Base-by-base conservation (phyloP, 2,329 filamentous ascomycete genomes). In the Penicillium aurantiogriseum region DNA sequence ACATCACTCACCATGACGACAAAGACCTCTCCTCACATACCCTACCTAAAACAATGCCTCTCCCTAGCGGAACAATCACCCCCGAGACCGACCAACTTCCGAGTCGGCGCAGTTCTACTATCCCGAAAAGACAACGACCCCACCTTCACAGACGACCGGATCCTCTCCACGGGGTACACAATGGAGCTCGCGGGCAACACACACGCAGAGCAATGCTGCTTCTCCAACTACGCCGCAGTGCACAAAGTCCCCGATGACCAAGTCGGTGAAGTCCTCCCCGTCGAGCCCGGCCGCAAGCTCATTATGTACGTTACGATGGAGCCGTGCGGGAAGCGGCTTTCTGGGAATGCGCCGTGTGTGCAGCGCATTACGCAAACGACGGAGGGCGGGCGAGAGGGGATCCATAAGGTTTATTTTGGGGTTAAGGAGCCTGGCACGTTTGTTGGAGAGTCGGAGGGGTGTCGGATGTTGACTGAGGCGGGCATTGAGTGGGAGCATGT, bases 121-220 rank as follows among this genome's bases (percentile, higher is more conserved):
- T 72, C 69, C 53, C 69, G 71, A 48, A 65, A 67, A 59, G 64
- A 71, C 38, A 54, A 62, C 49, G 66, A 73, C 46, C 48, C 63
- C 45, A 60, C 56, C 44, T 64, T 59, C 10, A 45, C 59, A 23
- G 65, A 73, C 27, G 74, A 86, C 65, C 71, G 76, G 27, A 79
- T 95, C 57, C 80, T 95, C 29, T 85, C 89, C 0, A 90, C 90
- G 2, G 93, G 94, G 54, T 97, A 93, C 77, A 97, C 94, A 0
- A 83, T 97, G 57, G 93, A 99, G 75, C 85, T 92, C 4, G 82
- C 86, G 0, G 94, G 93, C 42, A 99, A 99, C 77, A 97, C 94
- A 0, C 94, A 99, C 71, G 94, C 94, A 4, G 94, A 99, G 72
- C 92, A 99, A 77, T 93, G 89, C 74, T 96, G 91, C 70, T 83